phyloP scores from a whole-genome alignment of 2,329 filamentous ascomycete genomes.

The Trichoderma asperellum region DNA sequence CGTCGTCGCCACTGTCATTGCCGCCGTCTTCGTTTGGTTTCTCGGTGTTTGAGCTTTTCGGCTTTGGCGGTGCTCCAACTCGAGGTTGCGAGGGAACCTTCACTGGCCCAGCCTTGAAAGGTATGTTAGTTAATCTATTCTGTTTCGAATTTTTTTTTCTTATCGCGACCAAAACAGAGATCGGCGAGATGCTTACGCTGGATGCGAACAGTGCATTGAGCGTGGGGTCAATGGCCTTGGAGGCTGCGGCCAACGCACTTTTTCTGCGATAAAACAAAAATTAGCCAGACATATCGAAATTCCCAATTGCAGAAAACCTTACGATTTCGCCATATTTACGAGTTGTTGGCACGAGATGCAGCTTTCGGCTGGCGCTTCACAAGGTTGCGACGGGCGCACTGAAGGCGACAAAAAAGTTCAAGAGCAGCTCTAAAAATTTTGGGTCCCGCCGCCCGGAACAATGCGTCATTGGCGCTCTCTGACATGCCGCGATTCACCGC shows the following conservation, averaged over 20 bases:
- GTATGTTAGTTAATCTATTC: conserved; percentile 8
- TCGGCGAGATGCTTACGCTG: conserved; percentile 61
- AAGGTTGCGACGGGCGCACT: conserved; percentile 27
- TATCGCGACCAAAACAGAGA: background rate
- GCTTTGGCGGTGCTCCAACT: conserved; percentile 47
- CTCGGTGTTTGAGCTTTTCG: conserved; percentile 33
- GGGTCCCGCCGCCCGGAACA: conserved; percentile 34
- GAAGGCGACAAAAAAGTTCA: conserved; percentile 26
- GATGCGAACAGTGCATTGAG: conserved; percentile 71
- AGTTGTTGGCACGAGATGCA: background rate
- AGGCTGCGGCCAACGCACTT: conserved; percentile 48
- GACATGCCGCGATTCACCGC: conserved; percentile 16
- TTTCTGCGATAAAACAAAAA: conserved; percentile 39
- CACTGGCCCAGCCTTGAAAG: conserved; percentile 55
- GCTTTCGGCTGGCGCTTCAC: conserved; percentile 17
- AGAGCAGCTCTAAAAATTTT: conserved; percentile 28
- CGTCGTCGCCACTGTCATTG: conserved; percentile 40
- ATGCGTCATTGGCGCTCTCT: conserved; percentile 40
- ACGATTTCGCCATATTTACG: conserved; percentile 35
- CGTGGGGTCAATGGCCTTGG: conserved; percentile 67
- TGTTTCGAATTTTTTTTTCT: background rate
- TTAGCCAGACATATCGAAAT: conserved; percentile 29
- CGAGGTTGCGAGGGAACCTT: conserved; percentile 50
- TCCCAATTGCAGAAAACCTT: conserved; percentile 24
- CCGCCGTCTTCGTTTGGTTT: conserved; percentile 39